These are phyloP conservation scores for Phytopythium litorale DNA, from an alignment of 352 stramenopile genomes.

Conservation along the genomic window DNA sequence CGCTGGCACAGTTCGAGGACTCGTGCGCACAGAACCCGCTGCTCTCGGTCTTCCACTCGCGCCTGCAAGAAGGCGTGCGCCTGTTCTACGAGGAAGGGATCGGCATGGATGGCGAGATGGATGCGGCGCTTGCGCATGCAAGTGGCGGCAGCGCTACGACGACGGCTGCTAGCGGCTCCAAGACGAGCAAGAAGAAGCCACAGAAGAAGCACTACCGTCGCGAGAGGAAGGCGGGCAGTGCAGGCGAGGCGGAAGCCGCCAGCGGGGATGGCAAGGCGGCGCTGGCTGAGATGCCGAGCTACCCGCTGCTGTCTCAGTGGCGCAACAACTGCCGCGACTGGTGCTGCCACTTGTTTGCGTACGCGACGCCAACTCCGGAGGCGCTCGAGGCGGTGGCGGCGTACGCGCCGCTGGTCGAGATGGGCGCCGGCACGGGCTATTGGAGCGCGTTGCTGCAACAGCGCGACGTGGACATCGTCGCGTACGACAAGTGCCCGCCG, in stretches of 20 bases:
- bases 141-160: conserved; percentile 14
- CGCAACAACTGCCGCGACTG: conserved; percentile 76
- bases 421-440: conserved; percentile 88
- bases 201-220: conserved; percentile 64
- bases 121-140: conserved; percentile 48
- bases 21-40: conserved; percentile 36
- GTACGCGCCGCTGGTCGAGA: conserved; percentile 76
- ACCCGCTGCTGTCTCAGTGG: conserved; percentile 64
- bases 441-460: conserved; percentile 78
- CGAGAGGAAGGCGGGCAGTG: conserved; percentile 23
- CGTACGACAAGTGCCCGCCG: conserved; percentile 58
- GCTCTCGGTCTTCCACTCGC: conserved; percentile 53
- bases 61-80: conserved; percentile 60
- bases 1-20: conserved; percentile 12
- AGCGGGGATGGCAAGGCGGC: conserved; percentile 6
- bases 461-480: conserved; percentile 67
- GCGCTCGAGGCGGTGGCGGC: conserved; percentile 46
- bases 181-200: conserved; percentile 52
- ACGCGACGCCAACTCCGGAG: conserved; percentile 56
- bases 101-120: conserved; percentile 78
- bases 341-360: conserved; percentile 72
- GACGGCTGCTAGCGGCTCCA: conserved; percentile 15
- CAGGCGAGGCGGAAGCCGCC: not conserved
- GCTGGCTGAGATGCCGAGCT: conserved; percentile 52
- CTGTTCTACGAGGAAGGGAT: conserved; percentile 79